Evolutionary conservation across 805 yeast genomes (phyloP).

Genomic region (Monosporozyma siamensis): DNA sequence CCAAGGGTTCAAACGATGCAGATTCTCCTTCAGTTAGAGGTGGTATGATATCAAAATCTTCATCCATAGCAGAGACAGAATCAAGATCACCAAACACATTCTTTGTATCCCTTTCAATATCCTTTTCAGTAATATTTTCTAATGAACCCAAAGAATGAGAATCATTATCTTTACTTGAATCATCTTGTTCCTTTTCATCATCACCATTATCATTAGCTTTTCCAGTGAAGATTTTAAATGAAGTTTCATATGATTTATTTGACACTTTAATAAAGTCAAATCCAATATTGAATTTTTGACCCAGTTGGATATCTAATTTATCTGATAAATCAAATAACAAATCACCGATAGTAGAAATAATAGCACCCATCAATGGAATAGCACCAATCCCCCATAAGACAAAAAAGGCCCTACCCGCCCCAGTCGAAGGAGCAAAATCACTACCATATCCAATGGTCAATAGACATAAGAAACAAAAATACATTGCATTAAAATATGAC

Average conservation of each 20-base stretch:
- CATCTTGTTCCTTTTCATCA: not conserved
- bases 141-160: not conserved
- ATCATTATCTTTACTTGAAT: not conserved
- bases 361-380: slow-evolving; percentile 77
- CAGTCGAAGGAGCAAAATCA: slow-evolving; percentile 50
- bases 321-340: slow-evolving; percentile 18
- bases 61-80: not conserved
- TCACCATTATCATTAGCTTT: slow-evolving; percentile 1
- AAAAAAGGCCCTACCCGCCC: slow-evolving; percentile 65
- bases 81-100: not conserved
- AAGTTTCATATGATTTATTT: slow-evolving; percentile 6
- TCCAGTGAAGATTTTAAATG: not conserved
- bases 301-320: slow-evolving; percentile 15
- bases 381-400: slow-evolving; percentile 76
- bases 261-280: slow-evolving; percentile 7
- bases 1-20: not conserved
- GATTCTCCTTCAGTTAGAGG: not conserved
- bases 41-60: not conserved
- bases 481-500: slow-evolving; percentile 62
- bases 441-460: slow-evolving; percentile 88
- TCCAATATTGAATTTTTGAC: slow-evolving; percentile 10
- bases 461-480: slow-evolving; percentile 67
- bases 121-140: not conserved
- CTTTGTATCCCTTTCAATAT: not conserved
- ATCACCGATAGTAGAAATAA: slow-evolving; percentile 67